Percentiles rank a stretch among this genome's conserved stretches.
phyloP scores from a whole-genome alignment of 2,329 filamentous ascomycete species.

The Elsinoe perseae region DNA sequence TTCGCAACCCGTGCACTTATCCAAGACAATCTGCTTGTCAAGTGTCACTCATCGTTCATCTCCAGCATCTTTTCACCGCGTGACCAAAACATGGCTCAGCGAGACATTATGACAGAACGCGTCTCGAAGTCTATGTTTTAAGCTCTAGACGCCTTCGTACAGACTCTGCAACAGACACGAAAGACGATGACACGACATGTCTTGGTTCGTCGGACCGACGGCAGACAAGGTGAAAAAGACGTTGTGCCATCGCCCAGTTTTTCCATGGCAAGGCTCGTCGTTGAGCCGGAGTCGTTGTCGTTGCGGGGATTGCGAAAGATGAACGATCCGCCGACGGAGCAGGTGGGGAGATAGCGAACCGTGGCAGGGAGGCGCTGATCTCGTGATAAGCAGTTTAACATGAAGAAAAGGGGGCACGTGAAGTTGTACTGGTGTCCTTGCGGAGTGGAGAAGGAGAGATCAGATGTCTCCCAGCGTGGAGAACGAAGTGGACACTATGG shows the following conservation, averaged over 20 bases:
- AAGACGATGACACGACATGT: constrained; percentile 5
- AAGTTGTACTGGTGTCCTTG: neutral
- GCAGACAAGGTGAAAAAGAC: constrained; percentile 9
- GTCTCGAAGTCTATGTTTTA: constrained; percentile 1
- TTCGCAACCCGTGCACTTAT: neutral
- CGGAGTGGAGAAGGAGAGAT: neutral
- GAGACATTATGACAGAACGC: constrained; percentile 9
- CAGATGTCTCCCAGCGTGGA: neutral
- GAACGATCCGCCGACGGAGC: neutral
- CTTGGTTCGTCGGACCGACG: neutral
- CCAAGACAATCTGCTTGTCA: constrained; percentile 4
- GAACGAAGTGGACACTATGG: neutral
- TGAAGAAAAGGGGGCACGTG: neutral
- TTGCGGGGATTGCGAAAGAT: neutral
- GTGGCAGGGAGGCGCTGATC: neutral
- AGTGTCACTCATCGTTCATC: neutral
- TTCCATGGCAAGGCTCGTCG: constrained; percentile 8
- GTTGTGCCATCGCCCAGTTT: neutral
- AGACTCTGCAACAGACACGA: constrained; percentile 5
- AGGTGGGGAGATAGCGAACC: neutral
- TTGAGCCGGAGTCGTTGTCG: constrained; percentile 6
- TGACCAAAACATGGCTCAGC: constrained; percentile 8
- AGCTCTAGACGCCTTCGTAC: neutral
- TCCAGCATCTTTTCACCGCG: neutral
- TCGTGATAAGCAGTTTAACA: neutral